A percentile compares a stretch with the other conserved stretches of the same genome.
Conservation (phyloP, 2,329 filamentous ascomycete species). For the Phialophora tarda region DNA sequence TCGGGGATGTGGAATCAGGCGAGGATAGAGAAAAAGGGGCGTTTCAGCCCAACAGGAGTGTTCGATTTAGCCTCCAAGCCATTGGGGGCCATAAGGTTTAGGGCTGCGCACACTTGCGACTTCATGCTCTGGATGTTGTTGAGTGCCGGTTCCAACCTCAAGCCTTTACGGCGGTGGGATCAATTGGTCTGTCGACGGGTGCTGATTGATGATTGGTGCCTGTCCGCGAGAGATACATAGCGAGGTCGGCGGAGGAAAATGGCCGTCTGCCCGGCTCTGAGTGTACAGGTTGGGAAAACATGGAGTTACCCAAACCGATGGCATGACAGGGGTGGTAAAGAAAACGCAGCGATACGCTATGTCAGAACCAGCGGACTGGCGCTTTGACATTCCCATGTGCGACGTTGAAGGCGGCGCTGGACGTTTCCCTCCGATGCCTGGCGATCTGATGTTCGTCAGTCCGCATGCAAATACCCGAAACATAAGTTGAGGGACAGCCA, state of each 20-base stretch:
- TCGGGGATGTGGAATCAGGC: constrained; percentile 1
- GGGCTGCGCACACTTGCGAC: neutral
- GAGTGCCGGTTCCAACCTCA: neutral
- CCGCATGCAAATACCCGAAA: constrained; percentile 26
- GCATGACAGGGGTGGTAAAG: neutral
- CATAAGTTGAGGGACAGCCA: constrained; percentile 8
- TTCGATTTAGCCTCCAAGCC: constrained; percentile 11
- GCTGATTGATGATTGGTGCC: neutral
- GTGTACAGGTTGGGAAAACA: constrained; percentile 1
- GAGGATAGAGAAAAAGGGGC: constrained; percentile 11
- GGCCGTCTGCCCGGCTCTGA: neutral
- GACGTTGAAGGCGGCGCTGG: neutral
- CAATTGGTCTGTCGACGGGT: neutral
- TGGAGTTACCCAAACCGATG: neutral
- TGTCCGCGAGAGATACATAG: neutral
- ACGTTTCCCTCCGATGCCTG: neutral
- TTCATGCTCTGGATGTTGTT: neutral
- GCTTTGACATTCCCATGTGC: constrained; percentile 12
- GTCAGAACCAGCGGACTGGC: constrained; percentile 5
- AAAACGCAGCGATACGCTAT: neutral
- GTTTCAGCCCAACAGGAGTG: constrained; percentile 3
- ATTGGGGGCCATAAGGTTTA: constrained; percentile 14
- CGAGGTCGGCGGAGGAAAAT: neutral
- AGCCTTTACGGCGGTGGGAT: neutral
- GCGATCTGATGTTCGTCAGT: constrained; percentile 22